Conservation (phyloP, 306 rosid species). For the Elaeagnus macrophylla region DNA sequence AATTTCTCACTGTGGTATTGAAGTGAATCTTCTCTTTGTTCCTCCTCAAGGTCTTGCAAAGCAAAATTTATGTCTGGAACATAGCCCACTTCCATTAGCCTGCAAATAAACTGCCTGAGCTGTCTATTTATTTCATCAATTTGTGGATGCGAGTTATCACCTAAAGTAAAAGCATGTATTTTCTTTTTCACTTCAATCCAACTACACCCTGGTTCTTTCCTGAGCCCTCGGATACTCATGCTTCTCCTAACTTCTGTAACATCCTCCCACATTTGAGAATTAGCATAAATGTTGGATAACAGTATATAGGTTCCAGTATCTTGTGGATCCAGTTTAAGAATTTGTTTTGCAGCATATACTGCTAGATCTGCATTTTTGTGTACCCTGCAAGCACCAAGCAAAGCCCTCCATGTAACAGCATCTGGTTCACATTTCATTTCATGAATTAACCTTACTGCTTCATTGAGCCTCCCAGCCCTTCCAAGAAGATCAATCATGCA, state of each 20-base stretch:
- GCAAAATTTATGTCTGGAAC: constrained; percentile 78
- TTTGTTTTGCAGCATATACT: constrained; percentile 55
- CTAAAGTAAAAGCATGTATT: constrained; percentile 65
- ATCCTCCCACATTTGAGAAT: constrained; percentile 65
- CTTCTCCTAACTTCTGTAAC: constrained; percentile 56
- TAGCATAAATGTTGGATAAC: constrained; percentile 70
- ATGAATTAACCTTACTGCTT: constrained; percentile 52
- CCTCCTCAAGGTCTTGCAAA: constrained; percentile 81
- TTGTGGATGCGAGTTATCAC: constrained; percentile 70
- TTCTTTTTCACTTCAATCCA: constrained; percentile 77
- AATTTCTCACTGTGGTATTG: constrained; percentile 72
- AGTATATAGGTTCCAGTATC: constrained; percentile 78
- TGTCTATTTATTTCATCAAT: constrained; percentile 49
- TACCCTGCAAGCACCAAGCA: constrained; percentile 79
- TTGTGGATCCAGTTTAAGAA: constrained; percentile 52
- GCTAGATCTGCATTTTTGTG: constrained; percentile 68
- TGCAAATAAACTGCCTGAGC: constrained; percentile 39
- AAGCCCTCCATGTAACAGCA: constrained; percentile 71
- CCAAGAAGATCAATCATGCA: constrained; percentile 94
- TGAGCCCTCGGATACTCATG: constrained; percentile 59
- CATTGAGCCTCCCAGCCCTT: constrained; percentile 73
- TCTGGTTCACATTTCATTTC: constrained; percentile 73
- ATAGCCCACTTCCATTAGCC: constrained; percentile 51
- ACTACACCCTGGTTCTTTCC: constrained; percentile 86
- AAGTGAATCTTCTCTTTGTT: constrained; percentile 76